phyloP scores from a whole-genome alignment of 257 asterid species.

The Lithospermum erythrorhizon region DNA sequence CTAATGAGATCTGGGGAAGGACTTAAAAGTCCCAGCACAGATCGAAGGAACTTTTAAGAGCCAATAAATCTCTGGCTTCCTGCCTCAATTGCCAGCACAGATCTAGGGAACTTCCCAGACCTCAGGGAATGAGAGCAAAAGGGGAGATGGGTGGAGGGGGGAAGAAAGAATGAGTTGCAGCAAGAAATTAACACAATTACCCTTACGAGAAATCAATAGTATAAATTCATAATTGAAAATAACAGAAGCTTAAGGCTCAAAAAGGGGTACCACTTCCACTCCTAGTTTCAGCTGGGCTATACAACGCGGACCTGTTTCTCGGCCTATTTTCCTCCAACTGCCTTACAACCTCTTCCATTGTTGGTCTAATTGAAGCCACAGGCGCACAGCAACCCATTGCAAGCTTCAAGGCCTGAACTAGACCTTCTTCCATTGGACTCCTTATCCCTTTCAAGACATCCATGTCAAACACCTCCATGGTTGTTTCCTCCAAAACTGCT shows the following conservation, averaged over 20 bases:
- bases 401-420: conserved; percentile 84
- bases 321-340: conserved; percentile 94
- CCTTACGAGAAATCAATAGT: too few relatives aligned
- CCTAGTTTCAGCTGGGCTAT: conserved; percentile 94
- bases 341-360: conserved; percentile 89
- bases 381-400: conserved; percentile 99
- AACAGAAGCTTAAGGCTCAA: conserved; percentile 30
- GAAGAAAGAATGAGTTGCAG: neutral
- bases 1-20: too few relatives aligned
- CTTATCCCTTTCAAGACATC: conserved; percentile 72
- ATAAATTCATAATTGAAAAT: conserved; percentile 20
- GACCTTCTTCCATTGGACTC: conserved; percentile 94
- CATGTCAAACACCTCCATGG: conserved; percentile 87
- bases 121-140: too few relatives aligned
- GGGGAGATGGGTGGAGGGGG: neutral
- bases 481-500: conserved; percentile 94
- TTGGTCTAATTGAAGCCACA: conserved; percentile 68
- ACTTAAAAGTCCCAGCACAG: too few relatives aligned
- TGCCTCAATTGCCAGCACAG: too few relatives aligned
- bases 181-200: neutral
- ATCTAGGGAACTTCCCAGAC: too few relatives aligned
- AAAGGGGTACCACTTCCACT: conserved; percentile 97
- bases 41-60: too few relatives aligned
- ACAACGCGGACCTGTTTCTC: conserved; percentile 84
- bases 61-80: too few relatives aligned